These are phyloP conservation scores for Puya raimondii DNA, from an alignment of 176 grass and related monocot species.

Conservation along the genomic window DNA sequence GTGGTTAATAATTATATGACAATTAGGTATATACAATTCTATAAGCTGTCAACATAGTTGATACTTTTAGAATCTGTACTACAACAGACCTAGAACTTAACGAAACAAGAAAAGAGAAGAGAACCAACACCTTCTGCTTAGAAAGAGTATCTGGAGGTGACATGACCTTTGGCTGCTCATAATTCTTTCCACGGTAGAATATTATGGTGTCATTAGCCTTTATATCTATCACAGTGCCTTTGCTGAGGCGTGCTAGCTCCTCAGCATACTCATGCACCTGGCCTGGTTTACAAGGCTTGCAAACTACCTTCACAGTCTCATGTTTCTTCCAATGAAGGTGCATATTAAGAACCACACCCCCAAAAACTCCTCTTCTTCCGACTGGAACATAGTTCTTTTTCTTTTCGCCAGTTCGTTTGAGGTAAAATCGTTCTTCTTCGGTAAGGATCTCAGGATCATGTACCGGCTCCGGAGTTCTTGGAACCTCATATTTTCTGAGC, in stretches of 20 bases:
- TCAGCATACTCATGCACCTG: constrained; percentile 60
- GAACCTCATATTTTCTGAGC: constrained; percentile 59
- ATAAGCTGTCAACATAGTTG: neutral
- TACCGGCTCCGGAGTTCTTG: constrained; percentile 20
- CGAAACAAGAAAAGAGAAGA: neutral
- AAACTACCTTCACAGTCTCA: constrained; percentile 61
- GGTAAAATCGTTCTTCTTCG: constrained; percentile 60
- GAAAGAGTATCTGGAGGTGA: constrained; percentile 62
- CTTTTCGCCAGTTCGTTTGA: constrained; percentile 59
- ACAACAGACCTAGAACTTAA: neutral
- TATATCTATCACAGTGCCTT: constrained; percentile 54
- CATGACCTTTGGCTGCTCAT: constrained; percentile 64
- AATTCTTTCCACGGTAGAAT: constrained; percentile 73
- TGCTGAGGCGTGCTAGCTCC: constrained; percentile 48
- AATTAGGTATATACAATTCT: neutral
- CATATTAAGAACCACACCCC: constrained; percentile 81
- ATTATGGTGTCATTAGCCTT: constrained; percentile 58
- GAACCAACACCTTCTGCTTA: constrained; percentile 56
- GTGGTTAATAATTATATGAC: neutral
- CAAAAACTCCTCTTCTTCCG: constrained; percentile 72
- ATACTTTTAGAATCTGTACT: neutral
- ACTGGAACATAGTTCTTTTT: constrained; percentile 65
- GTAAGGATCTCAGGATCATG: constrained; percentile 71
- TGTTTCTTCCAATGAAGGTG: constrained; percentile 83
- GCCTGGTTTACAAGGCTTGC: constrained; percentile 52